Base-by-base conservation (phyloP, 768 basidiomycete genomes). In the Lactarius indigo region DNA sequence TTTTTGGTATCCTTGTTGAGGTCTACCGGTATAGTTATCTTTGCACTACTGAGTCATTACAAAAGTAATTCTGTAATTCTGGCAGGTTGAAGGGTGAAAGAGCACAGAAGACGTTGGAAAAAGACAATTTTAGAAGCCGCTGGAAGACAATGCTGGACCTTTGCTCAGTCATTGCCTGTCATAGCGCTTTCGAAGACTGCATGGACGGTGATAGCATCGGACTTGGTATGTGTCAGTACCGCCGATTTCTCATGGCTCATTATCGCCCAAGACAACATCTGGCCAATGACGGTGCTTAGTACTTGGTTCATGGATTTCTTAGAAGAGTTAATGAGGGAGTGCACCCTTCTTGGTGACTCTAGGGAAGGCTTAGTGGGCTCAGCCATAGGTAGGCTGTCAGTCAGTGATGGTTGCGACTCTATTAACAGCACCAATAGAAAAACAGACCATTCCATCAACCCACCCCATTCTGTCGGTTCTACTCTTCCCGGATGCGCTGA, bases 81-180 rank as follows among this genome's bases (percentile, higher is more conserved):
- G 26, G 28, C 69, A 82, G 82, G 69, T 68, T 76, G 31, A 76
- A 75, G 64, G 74, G 76, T 6, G 73, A 69, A 60, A 64, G 59
- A n/a, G 71, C 72, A 15, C 64, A 67, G 28, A 73, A 74, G 17
- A 74, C 74, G 13, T 57, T 74, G 7, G 83, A 84, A 20, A 79
- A 78, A 57, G 78, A 81, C 12, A 64, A 75, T 5, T 71, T 85
- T 30, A 76, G 78, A 28, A 76, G 75, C 2, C 81, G 85, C n/a
- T 88, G 85, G 83, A 79, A 79, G 69, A 81, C 82, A n/a, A 84
- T 84, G 3, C 86, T 86, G 62, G 88, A 91, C 63, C 82, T 90
- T 60, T 85, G 85, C 68, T 88, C 89, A 8, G 64, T 93, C 18
- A 75, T 77, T 26, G 84, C 88, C 0, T 86, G 82, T 66, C 82